Evolutionary conservation across 2,329 filamentous ascomycete genomes (phyloP).

Genomic region (Aspergillus chevalieri): DNA sequence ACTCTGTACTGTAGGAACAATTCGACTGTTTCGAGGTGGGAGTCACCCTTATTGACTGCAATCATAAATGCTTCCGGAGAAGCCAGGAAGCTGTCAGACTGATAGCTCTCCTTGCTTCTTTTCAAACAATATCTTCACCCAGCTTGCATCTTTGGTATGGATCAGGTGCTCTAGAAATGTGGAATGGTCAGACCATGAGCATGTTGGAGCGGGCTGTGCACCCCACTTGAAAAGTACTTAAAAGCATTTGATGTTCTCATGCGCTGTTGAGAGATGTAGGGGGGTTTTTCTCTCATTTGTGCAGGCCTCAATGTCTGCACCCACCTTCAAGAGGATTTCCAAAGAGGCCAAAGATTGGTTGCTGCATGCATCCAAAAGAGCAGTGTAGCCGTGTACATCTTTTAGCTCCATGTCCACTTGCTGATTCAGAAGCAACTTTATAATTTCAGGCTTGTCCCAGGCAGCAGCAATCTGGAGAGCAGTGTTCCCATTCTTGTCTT

Average conservation of each 20-base stretch:
- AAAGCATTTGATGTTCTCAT: background rate
- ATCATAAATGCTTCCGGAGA: background rate
- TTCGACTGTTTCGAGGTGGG: background rate
- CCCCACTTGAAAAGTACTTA: background rate
- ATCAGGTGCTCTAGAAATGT: background rate
- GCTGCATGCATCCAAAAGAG: background rate
- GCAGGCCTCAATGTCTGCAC: background rate
- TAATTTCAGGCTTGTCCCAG: background rate
- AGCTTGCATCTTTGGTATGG: background rate
- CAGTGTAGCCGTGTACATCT: background rate
- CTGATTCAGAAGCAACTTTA: background rate
- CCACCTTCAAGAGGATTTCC: background rate
- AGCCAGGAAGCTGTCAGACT: background rate
- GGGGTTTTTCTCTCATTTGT: background rate
- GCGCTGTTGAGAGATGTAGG: background rate
- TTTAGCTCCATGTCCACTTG: background rate
- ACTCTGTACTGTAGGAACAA: background rate
- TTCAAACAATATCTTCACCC: background rate
- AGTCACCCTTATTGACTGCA: background rate
- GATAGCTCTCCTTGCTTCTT: background rate
- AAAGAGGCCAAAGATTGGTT: background rate
- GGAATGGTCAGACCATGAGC: background rate
- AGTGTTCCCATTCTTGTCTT: background rate
- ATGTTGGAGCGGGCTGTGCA: background rate
- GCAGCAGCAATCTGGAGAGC: background rate